phyloP scores from a whole-genome alignment of 2,329 filamentous ascomycete species.

The Penicillium glabrum region DNA sequence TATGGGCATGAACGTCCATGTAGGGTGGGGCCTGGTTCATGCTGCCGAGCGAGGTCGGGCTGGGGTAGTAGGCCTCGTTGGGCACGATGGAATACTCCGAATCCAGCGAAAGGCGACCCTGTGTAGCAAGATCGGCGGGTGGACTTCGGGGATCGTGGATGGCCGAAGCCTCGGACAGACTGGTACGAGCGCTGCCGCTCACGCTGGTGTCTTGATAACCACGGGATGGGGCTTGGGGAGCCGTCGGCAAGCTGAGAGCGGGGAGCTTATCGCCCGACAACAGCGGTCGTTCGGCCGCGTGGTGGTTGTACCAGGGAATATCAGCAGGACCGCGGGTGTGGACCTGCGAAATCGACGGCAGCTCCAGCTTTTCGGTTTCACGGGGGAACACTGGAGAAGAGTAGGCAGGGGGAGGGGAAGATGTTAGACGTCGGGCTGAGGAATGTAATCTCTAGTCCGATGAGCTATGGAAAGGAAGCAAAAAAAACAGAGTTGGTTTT shows the following conservation, averaged over 20 bases:
- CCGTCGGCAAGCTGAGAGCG: constrained; percentile 67
- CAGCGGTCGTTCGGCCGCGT: constrained; percentile 63
- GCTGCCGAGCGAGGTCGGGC: constrained; percentile 42
- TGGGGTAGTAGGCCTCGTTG: constrained; percentile 44
- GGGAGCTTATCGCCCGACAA: constrained; percentile 74
- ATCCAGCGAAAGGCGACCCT: constrained; percentile 35
- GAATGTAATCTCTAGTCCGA: constrained; percentile 14
- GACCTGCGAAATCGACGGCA: constrained; percentile 81
- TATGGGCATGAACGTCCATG: constrained; percentile 81
- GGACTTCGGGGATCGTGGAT: constrained; percentile 64
- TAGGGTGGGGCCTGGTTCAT: constrained; percentile 85
- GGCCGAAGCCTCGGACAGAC: constrained; percentile 56
- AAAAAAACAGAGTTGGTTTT: neutral
- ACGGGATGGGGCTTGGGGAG: constrained; percentile 67
- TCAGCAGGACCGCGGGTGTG: constrained; percentile 76
- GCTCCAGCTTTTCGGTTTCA: constrained; percentile 88
- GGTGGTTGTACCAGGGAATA: constrained; percentile 67
- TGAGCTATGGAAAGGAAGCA: constrained; percentile 12
- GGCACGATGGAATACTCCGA: constrained; percentile 36
- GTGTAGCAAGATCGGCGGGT: constrained; percentile 53
- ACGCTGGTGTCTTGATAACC: constrained; percentile 62
- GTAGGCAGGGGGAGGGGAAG: constrained; percentile 5
- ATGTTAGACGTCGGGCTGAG: constrained; percentile 22
- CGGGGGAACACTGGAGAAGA: constrained; percentile 27
- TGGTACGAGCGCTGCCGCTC: constrained; percentile 56